Evolutionary conservation across 2,329 filamentous ascomycete species (phyloP).

Genomic region (Exserohilum turcica): DNA sequence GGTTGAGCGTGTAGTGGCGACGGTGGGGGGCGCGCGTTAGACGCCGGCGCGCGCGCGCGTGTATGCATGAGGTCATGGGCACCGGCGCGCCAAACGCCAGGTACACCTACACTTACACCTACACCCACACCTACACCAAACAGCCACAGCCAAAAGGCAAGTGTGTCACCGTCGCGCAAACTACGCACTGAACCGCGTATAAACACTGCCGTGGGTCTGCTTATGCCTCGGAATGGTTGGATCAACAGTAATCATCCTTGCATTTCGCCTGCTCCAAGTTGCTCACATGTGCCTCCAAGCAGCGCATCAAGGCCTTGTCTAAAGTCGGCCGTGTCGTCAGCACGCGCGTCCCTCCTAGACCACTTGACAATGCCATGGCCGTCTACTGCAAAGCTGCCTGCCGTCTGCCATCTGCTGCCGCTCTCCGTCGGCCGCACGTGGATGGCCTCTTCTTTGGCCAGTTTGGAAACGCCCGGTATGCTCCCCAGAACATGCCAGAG

Average conservation of each 20-base stretch:
- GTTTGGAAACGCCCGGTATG: constrained; percentile 62
- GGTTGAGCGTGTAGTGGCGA: constrained; percentile 10
- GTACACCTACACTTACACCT: too few species aligned
- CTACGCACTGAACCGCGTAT: too few species aligned
- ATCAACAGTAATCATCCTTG: background rate
- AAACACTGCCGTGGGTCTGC: too few species aligned
- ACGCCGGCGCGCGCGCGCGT: constrained; percentile 20
- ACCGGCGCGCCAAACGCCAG: background rate
- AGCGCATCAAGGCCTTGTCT: constrained; percentile 50
- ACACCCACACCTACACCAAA: too few species aligned
- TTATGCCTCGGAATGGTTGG: too few species aligned
- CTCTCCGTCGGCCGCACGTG: constrained; percentile 69
- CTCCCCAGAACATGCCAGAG: constrained; percentile 66
- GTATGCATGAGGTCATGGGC: constrained; percentile 22
- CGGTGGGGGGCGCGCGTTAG: constrained; percentile 14
- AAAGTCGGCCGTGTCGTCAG: constrained; percentile 62
- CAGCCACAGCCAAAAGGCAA: too few species aligned
- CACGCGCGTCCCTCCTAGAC: constrained; percentile 54
- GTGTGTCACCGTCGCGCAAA: too few species aligned
- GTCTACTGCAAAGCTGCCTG: constrained; percentile 68
- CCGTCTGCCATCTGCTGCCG: constrained; percentile 71
- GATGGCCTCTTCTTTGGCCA: constrained; percentile 68
- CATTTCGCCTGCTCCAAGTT: background rate
- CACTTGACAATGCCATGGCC: constrained; percentile 59
- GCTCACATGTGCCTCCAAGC: background rate